Evolutionary conservation across 148 eudicot species (phyloP).

Genomic region (Rheum nobile): DNA sequence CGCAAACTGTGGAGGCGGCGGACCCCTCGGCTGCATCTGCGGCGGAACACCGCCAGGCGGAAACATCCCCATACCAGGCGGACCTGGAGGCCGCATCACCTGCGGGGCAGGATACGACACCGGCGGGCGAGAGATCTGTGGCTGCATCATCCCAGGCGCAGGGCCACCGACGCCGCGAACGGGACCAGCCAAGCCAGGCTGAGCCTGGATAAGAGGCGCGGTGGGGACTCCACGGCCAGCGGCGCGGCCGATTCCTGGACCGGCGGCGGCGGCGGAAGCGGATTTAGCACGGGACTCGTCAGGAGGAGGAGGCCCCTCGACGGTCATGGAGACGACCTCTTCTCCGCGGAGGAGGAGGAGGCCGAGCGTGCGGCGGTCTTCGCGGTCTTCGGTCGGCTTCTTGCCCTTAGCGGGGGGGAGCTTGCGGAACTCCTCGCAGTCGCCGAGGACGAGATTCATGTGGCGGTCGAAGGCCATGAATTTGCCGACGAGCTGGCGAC

Average conservation of each 20-base stretch:
- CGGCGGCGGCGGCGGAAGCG: constrained; percentile 34
- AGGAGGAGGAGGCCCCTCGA: constrained; percentile 95
- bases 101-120: constrained; percentile 38
- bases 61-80: constrained; percentile 37
- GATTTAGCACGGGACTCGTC: constrained; percentile 66
- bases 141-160: constrained; percentile 94
- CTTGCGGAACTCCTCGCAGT: constrained; percentile 89
- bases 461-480: constrained; percentile 99
- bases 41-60: constrained; percentile 18
- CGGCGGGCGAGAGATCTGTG: constrained; percentile 77
- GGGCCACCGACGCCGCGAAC: constrained; percentile 92
- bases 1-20: constrained; percentile 37
- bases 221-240: constrained; percentile 74
- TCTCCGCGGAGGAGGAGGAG: constrained; percentile 85
- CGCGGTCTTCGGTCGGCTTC: constrained; percentile 37
- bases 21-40: constrained; percentile 25
- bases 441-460: constrained; percentile 96
- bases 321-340: constrained; percentile 89
- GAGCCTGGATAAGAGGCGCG: constrained; percentile 50
- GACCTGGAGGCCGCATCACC: constrained; percentile 54
- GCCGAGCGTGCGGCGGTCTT: constrained; percentile 85
- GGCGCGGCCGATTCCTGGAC: constrained; percentile 72
- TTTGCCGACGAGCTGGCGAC: constrained; percentile 79
- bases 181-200: constrained; percentile 83
- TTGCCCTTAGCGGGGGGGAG: constrained; percentile 65